These are phyloP conservation scores for Martiniozyma abietophila DNA, from an alignment of 805 yeast genomes.

Conservation along the genomic window DNA sequence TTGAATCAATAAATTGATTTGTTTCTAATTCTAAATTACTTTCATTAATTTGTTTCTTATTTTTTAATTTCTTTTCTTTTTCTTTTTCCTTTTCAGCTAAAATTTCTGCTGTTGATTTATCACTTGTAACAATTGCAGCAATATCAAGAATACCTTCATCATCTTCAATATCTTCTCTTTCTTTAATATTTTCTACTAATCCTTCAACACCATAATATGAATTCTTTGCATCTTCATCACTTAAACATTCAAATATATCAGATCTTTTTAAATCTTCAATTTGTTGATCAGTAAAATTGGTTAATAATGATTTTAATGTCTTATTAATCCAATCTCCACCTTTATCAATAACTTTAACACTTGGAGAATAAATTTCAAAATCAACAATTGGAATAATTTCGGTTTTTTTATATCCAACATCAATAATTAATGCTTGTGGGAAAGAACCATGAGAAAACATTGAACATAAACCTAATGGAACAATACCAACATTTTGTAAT, in stretches of 20 bases:
- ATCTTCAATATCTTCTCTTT: constrained; percentile 18
- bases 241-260: constrained; percentile 68
- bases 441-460: constrained; percentile 63
- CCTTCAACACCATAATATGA: constrained; percentile 56
- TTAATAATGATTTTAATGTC: constrained; percentile 42
- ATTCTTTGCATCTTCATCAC: constrained; percentile 52
- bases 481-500: constrained; percentile 59
- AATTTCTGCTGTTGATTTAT: constrained; percentile 47
- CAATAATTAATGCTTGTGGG: constrained; percentile 64
- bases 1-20: constrained; percentile 57
- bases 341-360: constrained; percentile 24
- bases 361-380: constrained; percentile 50
- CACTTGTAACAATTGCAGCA: constrained; percentile 80
- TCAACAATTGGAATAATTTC: constrained; percentile 78
- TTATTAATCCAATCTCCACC: constrained; percentile 66
- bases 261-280: constrained; percentile 70
- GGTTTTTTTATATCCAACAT: constrained; percentile 66
- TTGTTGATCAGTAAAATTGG: constrained; percentile 46
- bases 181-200: constrained; percentile 17
- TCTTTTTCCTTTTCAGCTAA: constrained; percentile 21
- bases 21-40: constrained; percentile 63
- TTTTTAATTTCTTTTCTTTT: constrained; percentile 8
- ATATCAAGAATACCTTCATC: constrained; percentile 79
- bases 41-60: constrained; percentile 7
- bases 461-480: constrained; percentile 61